These are phyloP conservation scores for Coemansia sp. DNA, from an alignment of 192 early-diverging fungal species.

Conservation along the genomic window DNA sequence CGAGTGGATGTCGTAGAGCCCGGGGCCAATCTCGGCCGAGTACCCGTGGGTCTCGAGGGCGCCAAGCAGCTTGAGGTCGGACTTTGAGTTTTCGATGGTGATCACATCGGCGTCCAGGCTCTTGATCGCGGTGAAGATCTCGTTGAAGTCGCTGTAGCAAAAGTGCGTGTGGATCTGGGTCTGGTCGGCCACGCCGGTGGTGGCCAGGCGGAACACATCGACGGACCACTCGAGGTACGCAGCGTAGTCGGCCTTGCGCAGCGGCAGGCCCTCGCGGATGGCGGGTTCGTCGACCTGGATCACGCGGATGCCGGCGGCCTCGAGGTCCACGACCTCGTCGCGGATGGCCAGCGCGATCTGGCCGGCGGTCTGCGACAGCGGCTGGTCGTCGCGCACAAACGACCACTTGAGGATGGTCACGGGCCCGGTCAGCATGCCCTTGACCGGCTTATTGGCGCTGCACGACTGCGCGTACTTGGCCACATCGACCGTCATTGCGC, in stretches of 20 bases:
- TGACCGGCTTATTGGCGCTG: constrained; percentile 84
- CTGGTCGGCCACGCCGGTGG: constrained; percentile 76
- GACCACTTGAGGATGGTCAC: constrained; percentile 99
- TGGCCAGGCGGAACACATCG: constrained; percentile 86
- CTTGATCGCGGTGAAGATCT: constrained; percentile 93
- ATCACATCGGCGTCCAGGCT: constrained; percentile 94
- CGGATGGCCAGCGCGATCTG: constrained; percentile 95
- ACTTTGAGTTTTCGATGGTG: constrained; percentile 98
- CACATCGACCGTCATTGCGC: constrained; percentile 90
- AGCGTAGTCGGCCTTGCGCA: constrained; percentile 82
- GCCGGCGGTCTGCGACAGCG: constrained; percentile 73
- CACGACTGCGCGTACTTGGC: constrained; percentile 84
- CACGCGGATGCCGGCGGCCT: constrained; percentile 84
- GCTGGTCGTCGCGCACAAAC: constrained; percentile 97
- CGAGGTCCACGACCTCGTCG: constrained; percentile 93
- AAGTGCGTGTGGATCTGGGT: constrained; percentile 99
- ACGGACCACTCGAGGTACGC: constrained; percentile 96
- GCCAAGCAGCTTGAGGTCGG: constrained; percentile 90
- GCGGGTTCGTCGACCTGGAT: constrained; percentile 99
- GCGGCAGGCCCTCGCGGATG: constrained; percentile 96
- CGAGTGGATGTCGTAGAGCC: constrained; percentile 98
- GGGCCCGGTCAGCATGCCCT: constrained; percentile 99
- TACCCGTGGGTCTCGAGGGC: constrained; percentile 85
- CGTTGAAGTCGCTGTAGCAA: constrained; percentile 99
- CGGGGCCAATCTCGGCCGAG: constrained; percentile 90